Conservation (phyloP, 805 yeast species). For the Yarrowia sp. region DNA sequence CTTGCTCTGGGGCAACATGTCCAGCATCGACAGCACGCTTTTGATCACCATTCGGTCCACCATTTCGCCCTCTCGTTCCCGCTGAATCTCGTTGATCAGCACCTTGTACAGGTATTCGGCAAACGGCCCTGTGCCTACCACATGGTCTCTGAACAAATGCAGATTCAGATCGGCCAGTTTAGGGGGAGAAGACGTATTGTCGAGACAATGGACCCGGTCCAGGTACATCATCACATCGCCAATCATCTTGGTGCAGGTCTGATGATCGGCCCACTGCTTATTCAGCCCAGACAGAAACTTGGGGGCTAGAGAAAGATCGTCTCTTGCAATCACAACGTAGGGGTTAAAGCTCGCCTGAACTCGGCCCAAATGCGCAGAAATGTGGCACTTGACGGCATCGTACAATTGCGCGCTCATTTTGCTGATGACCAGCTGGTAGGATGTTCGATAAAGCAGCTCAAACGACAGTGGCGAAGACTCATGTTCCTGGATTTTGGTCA, state of each 20-base stretch:
- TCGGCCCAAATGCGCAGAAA: constrained; percentile 53
- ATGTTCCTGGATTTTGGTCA: constrained; percentile 71
- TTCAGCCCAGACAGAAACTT: constrained; percentile 51
- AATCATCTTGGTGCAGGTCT: constrained; percentile 74
- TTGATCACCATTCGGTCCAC: constrained; percentile 66
- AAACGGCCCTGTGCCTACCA: constrained; percentile 61
- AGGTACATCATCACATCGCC: constrained; percentile 86
- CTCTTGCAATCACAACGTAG: background rate
- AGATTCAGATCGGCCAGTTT: constrained; percentile 71
- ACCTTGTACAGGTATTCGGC: constrained; percentile 59
- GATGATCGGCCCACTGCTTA: constrained; percentile 73
- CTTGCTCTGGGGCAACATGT: constrained; percentile 54
- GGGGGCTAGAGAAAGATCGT: constrained; percentile 20
- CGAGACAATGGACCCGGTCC: constrained; percentile 80
- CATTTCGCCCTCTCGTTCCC: constrained; percentile 63
- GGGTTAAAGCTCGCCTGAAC: constrained; percentile 3
- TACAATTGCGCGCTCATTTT: constrained; percentile 72
- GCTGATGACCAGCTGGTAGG: constrained; percentile 75
- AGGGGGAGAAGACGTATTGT: constrained; percentile 67
- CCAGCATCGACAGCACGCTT: constrained; percentile 72
- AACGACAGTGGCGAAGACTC: constrained; percentile 78
- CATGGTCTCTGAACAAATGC: constrained; percentile 64
- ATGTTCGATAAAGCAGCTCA: constrained; percentile 80
- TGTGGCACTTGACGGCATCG: constrained; percentile 60
- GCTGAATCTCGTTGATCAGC: constrained; percentile 62